Percentiles rank a stretch among this genome's conserved stretches.
Evolutionary conservation across 208 protist species (phyloP).

Genomic region (Acanthamoeba healyi): DNA sequence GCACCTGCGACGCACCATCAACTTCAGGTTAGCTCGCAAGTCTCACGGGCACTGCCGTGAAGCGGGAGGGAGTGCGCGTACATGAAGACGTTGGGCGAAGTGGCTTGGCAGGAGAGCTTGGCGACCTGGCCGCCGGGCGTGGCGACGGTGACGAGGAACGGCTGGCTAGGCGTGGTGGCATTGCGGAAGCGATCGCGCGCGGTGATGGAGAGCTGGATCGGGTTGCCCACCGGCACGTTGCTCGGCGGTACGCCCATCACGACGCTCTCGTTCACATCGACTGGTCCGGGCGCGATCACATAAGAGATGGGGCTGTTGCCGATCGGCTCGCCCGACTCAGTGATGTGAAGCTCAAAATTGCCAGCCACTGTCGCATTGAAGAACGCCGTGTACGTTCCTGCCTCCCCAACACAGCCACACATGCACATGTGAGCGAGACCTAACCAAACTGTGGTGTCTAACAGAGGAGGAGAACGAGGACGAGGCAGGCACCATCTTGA

Average conservation of each 20-base stretch:
- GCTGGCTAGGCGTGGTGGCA: neutral
- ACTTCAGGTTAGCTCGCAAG: neutral
- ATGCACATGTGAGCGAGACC: neutral
- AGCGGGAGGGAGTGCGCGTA: neutral
- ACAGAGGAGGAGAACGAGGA: neutral
- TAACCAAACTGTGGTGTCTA: neutral
- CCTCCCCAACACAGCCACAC: neutral
- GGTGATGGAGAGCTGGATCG: slow-evolving; percentile 57
- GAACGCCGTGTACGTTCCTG: slow-evolving; percentile 59
- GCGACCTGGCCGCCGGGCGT: neutral
- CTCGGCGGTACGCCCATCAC: slow-evolving; percentile 21
- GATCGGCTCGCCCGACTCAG: slow-evolving; percentile 64
- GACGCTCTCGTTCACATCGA: slow-evolving; percentile 26
- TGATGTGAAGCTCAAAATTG: slow-evolving; percentile 68
- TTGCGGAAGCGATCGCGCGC: slow-evolving; percentile 51
- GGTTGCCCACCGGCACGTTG: neutral
- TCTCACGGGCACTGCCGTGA: neutral
- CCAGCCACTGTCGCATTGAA: slow-evolving; percentile 27
- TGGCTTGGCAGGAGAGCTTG: slow-evolving; percentile 55
- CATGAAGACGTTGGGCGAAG: slow-evolving; percentile 20
- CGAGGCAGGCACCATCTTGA: slow-evolving; percentile 2
- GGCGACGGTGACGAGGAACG: neutral
- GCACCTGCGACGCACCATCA: neutral
- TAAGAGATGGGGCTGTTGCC: slow-evolving; percentile 34
- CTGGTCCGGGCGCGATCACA: slow-evolving; percentile 5